A percentile compares a stretch with the other conserved stretches of the same genome.
phyloP scores from a whole-genome alignment of 495 filamentous ascomycete genomes.

The Stereocaulon alpinum region DNA sequence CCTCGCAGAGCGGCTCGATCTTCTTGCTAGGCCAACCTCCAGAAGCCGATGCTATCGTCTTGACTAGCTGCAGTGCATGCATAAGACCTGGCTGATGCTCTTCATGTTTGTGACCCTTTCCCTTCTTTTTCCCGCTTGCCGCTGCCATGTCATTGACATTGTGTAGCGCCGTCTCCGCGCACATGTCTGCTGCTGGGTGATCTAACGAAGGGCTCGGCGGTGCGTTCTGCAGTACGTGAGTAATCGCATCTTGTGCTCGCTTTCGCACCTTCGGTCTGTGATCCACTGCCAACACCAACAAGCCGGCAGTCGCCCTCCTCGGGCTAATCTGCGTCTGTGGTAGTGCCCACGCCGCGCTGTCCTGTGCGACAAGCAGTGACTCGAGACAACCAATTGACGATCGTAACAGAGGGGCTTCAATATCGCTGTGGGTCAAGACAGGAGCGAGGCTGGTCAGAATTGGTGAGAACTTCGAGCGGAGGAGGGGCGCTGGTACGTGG shows the following conservation, averaged over 20 bases:
- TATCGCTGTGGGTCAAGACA: constrained; percentile 64
- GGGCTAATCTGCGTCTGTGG: constrained; percentile 75
- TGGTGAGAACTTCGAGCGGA: constrained; percentile 85
- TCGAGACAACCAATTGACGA: constrained; percentile 91
- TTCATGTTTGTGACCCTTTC: constrained; percentile 36
- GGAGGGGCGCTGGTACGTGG: constrained; percentile 69
- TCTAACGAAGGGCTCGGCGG: constrained; percentile 86
- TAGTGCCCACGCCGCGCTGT: constrained; percentile 77
- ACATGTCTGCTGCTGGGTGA: constrained; percentile 91
- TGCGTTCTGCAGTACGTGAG: constrained; percentile 66
- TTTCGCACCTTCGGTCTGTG: constrained; percentile 91
- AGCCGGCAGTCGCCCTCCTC: constrained; percentile 77
- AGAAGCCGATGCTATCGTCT: constrained; percentile 72
- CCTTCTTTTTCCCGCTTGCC: constrained; percentile 55
- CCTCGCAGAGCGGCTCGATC: constrained; percentile 81
- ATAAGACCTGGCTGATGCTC: constrained; percentile 71
- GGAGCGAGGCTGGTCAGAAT: constrained; percentile 82
- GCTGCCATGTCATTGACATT: constrained; percentile 60
- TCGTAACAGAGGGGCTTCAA: constrained; percentile 76
- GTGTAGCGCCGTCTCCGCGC: constrained; percentile 76
- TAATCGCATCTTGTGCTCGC: constrained; percentile 81
- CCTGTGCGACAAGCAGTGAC: constrained; percentile 76
- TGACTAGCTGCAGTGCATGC: constrained; percentile 82
- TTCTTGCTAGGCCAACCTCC: constrained; percentile 96
- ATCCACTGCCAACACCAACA: constrained; percentile 73